Evolutionary conservation across 1,139 yeast genomes (phyloP), one percentile per base, ranked within the genome.

Genomic region (Saccharomyces uvarum): DNA sequence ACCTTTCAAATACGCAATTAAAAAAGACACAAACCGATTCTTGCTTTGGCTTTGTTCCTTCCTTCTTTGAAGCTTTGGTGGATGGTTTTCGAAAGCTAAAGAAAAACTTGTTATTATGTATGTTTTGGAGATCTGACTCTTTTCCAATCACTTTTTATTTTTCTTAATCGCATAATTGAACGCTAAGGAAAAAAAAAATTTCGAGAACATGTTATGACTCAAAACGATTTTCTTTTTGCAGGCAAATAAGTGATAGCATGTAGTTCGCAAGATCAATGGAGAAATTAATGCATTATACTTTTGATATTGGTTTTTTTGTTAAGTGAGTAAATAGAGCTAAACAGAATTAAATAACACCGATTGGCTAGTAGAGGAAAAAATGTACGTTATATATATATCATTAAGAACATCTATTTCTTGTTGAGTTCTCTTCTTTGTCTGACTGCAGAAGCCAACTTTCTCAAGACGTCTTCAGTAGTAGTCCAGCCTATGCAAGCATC

Each of bases 401-500:
- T 27, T 51, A 14, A 49, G 26, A 46, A 52, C 41, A 50, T 48
- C 32, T 50, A 47, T 53, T 59, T 51, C 55, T 63, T 61, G 59
- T 65, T 67, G 44, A 66, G 56, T 26, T 69, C 70, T 77, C 97
- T 86, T 82, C 97, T 87, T 55, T 79, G 71, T 73, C 81, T 81
- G 48, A 91, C 97, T 55, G 98, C 96, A 52, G 74, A 79, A 54
- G 97, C 86, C 64, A 93, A 80, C 62, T 84, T 83, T 51, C 76
- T 80, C 69, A 93, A 82, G 83, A 91, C 91, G 29, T 70, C 76
- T 51, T 80, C 96, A 51, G 99, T 93, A 52, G 88, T 77, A 60
- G 89, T 96, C 95, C 96, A 90, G 55, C 86, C 78, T 54, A 93
- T 96, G 77, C 99, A 93, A 33, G 95, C 96, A 72, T 93, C 99